A percentile compares a stretch with the other conserved stretches of the same genome.
Conservation (phyloP, 257 asterid species). For the Thymus quinquecostatus region DNA sequence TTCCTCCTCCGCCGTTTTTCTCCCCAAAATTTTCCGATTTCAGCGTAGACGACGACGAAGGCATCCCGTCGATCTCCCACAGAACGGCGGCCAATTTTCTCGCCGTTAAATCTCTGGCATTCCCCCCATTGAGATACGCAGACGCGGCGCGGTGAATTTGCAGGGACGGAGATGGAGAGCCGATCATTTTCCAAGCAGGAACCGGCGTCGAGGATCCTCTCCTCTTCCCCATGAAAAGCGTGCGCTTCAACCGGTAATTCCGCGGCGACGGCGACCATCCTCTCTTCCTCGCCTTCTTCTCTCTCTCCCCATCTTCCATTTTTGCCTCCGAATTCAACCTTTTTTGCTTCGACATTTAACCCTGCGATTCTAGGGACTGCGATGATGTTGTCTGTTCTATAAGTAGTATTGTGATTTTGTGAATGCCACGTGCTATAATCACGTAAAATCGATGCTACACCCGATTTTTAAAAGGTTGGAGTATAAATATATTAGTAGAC, state of each 20-base stretch:
- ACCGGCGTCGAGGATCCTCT: slow-evolving; percentile 82
- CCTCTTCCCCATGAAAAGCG: slow-evolving; percentile 71
- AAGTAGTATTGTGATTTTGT: no score
- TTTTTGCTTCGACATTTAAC: slow-evolving; percentile 57
- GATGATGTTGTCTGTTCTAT: neutral
- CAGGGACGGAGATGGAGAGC: slow-evolving; percentile 55
- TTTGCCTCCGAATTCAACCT: slow-evolving; percentile 53
- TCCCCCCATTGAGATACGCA: slow-evolving; percentile 44
- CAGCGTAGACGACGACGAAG: slow-evolving; percentile 49
- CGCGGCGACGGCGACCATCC: slow-evolving; percentile 65
- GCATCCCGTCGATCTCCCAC: slow-evolving; percentile 79
- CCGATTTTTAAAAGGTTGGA: no score
- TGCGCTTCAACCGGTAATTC: slow-evolving; percentile 66
- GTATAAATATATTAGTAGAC: no score
- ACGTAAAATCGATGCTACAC: no score
- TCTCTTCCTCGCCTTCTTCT: slow-evolving; percentile 79
- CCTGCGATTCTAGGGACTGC: no score
- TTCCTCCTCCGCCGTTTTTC: slow-evolving; percentile 33
- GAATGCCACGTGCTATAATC: no score
- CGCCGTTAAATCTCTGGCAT: slow-evolving; percentile 57
- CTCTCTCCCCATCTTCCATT: slow-evolving; percentile 50
- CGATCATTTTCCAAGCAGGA: slow-evolving; percentile 75
- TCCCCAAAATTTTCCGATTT: slow-evolving; percentile 47
- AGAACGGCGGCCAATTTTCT: slow-evolving; percentile 74
- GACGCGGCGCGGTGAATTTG: slow-evolving; percentile 30